A percentile compares a stretch with the other conserved stretches of the same genome.
Evolutionary conservation across 768 basidiomycete species (phyloP).

Genomic region (Fibroporia radiculosa): DNA sequence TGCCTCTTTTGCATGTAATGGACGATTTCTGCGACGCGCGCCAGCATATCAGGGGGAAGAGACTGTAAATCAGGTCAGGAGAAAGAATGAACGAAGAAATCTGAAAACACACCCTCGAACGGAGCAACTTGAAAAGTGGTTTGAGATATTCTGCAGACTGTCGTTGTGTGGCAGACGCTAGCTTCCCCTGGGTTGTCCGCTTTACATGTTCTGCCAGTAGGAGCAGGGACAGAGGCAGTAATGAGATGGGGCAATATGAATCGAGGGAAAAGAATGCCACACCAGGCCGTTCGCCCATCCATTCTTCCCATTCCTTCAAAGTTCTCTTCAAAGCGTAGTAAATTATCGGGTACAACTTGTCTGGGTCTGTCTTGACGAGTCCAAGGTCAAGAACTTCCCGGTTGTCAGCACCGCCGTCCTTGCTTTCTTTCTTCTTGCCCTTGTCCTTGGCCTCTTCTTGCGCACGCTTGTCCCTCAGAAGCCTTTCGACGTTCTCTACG

Average conservation of each 20-base stretch:
- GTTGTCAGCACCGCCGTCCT: slow-evolving; percentile 29
- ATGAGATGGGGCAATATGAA: neutral
- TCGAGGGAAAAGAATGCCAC: slow-evolving; percentile 20
- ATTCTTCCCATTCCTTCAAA: slow-evolving; percentile 94
- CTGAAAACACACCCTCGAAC: slow-evolving; percentile 56
- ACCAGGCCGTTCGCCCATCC: slow-evolving; percentile 93
- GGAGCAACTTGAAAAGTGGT: slow-evolving; percentile 86
- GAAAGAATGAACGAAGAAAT: neutral
- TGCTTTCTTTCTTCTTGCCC: slow-evolving; percentile 53
- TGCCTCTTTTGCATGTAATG: slow-evolving; percentile 94
- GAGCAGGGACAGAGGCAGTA: slow-evolving; percentile 1
- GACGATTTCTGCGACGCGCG: slow-evolving; percentile 86
- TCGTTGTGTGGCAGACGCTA: slow-evolving; percentile 91
- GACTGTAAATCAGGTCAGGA: slow-evolving; percentile 33
- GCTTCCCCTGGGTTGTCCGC: slow-evolving; percentile 83
- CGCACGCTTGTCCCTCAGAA: slow-evolving; percentile 45
- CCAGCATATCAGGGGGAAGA: slow-evolving; percentile 77
- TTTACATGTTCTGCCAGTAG: slow-evolving; percentile 64
- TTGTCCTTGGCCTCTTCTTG: slow-evolving; percentile 32
- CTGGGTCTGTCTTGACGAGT: slow-evolving; percentile 84
- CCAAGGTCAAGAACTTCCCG: slow-evolving; percentile 67
- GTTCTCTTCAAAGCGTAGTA: slow-evolving; percentile 92
- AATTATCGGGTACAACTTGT: slow-evolving; percentile 93
- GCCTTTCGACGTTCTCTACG: slow-evolving; percentile 71
- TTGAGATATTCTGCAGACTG: slow-evolving; percentile 97